Evolutionary conservation across 176 grass and related monocot genomes (phyloP), one percentile per base, ranked within the genome.

Genomic region (Bothriochloa decipiens): DNA sequence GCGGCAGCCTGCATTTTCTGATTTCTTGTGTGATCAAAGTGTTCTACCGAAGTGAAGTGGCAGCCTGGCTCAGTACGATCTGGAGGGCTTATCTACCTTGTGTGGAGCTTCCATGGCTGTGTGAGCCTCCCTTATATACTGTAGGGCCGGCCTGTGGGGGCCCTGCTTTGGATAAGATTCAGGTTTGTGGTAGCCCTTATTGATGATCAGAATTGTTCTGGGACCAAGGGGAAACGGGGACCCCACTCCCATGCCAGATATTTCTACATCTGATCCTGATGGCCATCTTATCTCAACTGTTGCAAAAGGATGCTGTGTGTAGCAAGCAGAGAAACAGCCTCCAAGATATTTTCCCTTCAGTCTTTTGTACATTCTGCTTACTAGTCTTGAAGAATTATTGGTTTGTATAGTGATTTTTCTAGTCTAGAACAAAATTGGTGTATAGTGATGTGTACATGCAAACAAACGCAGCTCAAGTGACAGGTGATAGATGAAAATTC

Each of bases 241-340:
- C 13, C 23, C 66, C 68, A 27, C 14, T 20, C 62, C n/a, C 11
- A 29, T 62, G 63, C n/a, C 73, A 86, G 83, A 89, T 89, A 89
- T 86, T 82, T 89, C 53, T 36, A 35, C 52, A 52, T 32, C 27
- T 42, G 77, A n/a, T 52, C 53, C 15, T 77, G 58, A 77, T 71
- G 42, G 60, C 42, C 57, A 77, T 85, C 71, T 45, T 64, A 46
- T 27, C 58, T 61, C 47, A 29, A 20, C 70, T 69, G 7, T 88
- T 58, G 74, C 65, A 53, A 72, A 76, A 36, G 4, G 8, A 78
- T 5, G 60, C 4, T 62, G 82, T 58, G n/a, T 18, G 3, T 37
- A 3, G 20, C 26, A n/a, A n/a, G n/a, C n/a, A n/a, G n/a, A n/a
- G n/a, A n/a, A n/a, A n/a, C n/a, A n/a, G n/a, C n/a, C n/a, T n/a